Evolutionary conservation across 768 basidiomycete genomes (phyloP).

Genomic region (Amanita fuliginea): DNA sequence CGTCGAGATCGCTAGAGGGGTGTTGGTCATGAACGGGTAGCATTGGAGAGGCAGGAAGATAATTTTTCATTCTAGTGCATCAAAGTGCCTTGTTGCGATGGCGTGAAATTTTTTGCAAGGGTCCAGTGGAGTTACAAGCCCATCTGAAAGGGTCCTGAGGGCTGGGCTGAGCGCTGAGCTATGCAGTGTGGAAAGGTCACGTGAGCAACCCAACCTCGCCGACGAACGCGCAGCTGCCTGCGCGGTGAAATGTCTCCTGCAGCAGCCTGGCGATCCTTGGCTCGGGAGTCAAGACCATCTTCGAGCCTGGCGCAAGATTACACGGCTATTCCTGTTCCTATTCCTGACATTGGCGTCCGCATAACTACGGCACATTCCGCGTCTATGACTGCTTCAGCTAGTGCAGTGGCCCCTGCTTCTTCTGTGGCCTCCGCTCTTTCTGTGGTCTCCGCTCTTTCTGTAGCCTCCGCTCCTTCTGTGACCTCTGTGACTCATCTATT

Average conservation of each 20-base stretch:
- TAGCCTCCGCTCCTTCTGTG: conserved; percentile 1
- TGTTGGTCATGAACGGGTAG: conserved; percentile 4
- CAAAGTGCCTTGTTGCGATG: background rate
- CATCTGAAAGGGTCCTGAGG: background rate
- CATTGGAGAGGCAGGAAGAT: background rate
- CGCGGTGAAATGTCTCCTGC: no score
- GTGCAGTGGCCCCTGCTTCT: conserved; percentile 3
- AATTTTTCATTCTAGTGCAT: conserved; percentile 4
- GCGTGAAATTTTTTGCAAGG: background rate
- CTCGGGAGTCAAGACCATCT: background rate
- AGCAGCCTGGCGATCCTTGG: background rate
- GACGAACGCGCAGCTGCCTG: no score
- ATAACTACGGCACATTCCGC: conserved; percentile 18
- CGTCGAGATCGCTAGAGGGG: conserved; percentile 26
- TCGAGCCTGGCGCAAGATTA: conserved; percentile 16
- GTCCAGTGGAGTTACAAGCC: background rate
- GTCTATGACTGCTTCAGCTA: conserved; percentile 9
- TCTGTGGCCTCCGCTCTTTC: background rate
- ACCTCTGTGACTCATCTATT: background rate
- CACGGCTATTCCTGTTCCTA: conserved; percentile 37
- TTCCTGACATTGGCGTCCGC: conserved; percentile 30
- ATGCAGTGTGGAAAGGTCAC: background rate
- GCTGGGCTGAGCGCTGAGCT: no score
- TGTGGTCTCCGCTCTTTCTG: background rate
- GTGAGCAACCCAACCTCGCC: background rate